These are phyloP conservation scores for Allium cepa DNA, from an alignment of 106 monocot genomes.

Conservation along the genomic window DNA sequence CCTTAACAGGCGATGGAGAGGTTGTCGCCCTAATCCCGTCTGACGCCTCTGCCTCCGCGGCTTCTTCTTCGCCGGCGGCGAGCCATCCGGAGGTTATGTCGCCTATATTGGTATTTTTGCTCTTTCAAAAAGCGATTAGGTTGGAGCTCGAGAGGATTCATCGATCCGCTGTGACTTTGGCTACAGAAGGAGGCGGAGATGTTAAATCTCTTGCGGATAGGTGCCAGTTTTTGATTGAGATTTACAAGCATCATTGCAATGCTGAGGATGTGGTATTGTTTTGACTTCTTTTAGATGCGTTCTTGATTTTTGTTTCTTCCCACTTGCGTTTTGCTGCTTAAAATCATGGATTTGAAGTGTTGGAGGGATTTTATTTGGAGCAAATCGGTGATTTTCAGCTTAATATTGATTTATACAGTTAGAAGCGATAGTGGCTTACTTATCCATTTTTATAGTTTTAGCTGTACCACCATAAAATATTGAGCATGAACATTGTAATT, in stretches of 20 bases:
- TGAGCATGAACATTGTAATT: too few species aligned
- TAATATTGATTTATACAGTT: too few species aligned
- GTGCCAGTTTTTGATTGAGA: constrained; percentile 65
- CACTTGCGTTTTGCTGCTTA: too few species aligned
- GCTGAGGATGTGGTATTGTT: constrained; percentile 90
- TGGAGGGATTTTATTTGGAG: too few species aligned
- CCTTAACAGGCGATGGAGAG: constrained; percentile 4
- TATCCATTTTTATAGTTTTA: too few species aligned
- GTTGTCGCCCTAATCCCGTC: constrained; percentile 7
- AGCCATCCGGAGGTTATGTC: constrained; percentile 25
- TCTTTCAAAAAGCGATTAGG: constrained; percentile 90
- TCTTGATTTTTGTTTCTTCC: too few species aligned
- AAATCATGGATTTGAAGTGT: too few species aligned
- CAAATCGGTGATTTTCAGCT: too few species aligned
- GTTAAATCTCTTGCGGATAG: constrained; percentile 42
- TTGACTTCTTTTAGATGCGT: neutral
- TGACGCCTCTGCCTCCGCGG: constrained; percentile 8
- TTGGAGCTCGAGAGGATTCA: constrained; percentile 81
- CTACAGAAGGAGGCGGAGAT: constrained; percentile 63
- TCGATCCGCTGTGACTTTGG: constrained; percentile 64
- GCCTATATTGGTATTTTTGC: constrained; percentile 77
- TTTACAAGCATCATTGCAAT: constrained; percentile 95
- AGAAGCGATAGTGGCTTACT: too few species aligned
- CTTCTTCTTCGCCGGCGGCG: neutral
- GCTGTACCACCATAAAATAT: too few species aligned